Evolutionary conservation across 495 filamentous ascomycete genomes (phyloP), one percentile per base, ranked within the genome.

Genomic region (Podospora pseudoanserina): DNA sequence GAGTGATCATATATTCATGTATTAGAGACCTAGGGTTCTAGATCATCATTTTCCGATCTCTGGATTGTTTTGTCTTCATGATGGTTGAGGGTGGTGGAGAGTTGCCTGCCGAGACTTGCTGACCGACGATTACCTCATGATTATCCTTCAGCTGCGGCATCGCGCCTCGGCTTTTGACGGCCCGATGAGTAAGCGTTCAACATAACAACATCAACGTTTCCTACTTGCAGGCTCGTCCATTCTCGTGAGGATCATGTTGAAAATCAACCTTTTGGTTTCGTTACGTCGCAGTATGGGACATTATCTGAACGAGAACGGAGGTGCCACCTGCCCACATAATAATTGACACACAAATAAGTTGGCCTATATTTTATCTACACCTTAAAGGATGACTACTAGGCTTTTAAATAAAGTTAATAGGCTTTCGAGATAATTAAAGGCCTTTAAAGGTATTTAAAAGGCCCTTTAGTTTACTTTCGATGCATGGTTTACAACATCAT

Each of bases 61-160:
- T 20, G 19, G 16, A 32, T 49, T 63, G 61, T 57, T 64, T 65
- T 49, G 39, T 28, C 34, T 64, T 59, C 60, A 60, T 60, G 26
- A 13, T 23, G 23, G 18, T 60, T 23, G 30, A 20, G 5, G 23
- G 28, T 60, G 32, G 54, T 68, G 32, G 65, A 54, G 32, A 59
- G 23, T 58, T 20, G 56, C 44, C 65, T 23, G 63, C 30, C 57
- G 34, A 32, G 54, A 68, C 15, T 39, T 56, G 67, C 71, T 73
- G 67, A 67, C 60, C 15, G 60, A 60, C 53, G 65, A 63, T 73
- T 72, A 69, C 64, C 65, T 70, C 26, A 65, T 66, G 60, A 61
- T 32, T 68, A 34, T 20, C 26, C n/a, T 27, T 44, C 5, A 32
- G 32, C 34, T 58, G 23, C n/a, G n/a, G 55, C n/a, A 26, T 58